A percentile compares a stretch with the other conserved stretches of the same genome.
phyloP scores from a whole-genome alignment of 768 basidiomycete genomes.

The Psilocybe tampanensis region DNA sequence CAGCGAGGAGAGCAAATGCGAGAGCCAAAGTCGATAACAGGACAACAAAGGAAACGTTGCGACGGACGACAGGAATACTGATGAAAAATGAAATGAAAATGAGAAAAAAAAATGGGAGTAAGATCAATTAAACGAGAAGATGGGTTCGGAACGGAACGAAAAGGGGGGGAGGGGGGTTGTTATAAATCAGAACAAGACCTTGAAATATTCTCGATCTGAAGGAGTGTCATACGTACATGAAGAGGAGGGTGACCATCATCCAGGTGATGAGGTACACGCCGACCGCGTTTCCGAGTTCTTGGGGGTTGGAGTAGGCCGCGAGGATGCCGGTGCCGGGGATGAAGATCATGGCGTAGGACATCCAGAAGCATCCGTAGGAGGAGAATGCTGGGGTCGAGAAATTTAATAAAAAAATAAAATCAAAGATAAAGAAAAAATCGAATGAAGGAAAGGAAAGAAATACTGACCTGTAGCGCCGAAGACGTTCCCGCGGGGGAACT shows the following conservation, averaged over 20 bases:
- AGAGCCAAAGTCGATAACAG: constrained; percentile 28
- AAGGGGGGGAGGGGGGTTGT: no score
- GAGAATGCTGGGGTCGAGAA: no score
- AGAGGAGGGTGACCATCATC: constrained; percentile 65
- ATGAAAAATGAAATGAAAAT: background rate
- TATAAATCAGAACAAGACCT: no score
- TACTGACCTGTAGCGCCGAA: constrained; percentile 65
- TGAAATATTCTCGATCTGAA: no score
- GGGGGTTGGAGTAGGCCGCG: constrained; percentile 45
- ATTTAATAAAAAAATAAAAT: no score
- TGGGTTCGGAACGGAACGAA: no score
- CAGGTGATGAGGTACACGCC: constrained; percentile 71
- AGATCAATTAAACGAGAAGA: constrained; percentile 23
- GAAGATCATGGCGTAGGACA: constrained; percentile 71
- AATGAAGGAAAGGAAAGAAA: no score
- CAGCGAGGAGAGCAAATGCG: constrained; percentile 29
- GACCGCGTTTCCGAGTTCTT: constrained; percentile 55
- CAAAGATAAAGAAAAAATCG: no score
- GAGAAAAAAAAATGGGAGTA: background rate
- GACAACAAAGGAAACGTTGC: constrained; percentile 26
- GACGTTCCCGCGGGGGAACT: constrained; percentile 59
- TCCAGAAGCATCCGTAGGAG: constrained; percentile 79
- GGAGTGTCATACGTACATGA: constrained; percentile 54
- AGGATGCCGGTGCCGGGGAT: constrained; percentile 65
- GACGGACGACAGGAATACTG: constrained; percentile 27